Evolutionary conservation across 1,284 basidiomycete species (phyloP).

Genomic region (Marasmius oreades): DNA sequence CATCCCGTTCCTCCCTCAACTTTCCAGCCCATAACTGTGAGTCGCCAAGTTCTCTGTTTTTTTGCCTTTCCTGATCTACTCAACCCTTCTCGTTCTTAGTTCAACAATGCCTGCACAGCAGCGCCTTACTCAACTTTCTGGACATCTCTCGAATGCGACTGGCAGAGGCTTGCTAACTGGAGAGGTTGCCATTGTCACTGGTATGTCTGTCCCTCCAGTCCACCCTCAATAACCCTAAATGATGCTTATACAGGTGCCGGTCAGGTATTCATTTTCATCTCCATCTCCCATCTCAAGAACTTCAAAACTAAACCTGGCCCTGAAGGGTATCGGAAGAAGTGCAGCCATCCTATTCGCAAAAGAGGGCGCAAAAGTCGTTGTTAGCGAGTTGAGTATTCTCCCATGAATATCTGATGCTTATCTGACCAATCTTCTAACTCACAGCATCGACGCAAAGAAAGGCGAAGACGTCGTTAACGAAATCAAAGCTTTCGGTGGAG

Average conservation of each 20-base stretch:
- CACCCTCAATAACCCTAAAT: constrained; percentile 13
- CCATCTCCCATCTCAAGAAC: neutral
- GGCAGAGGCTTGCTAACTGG: constrained; percentile 66
- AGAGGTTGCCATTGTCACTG: constrained; percentile 85
- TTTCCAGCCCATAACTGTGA: too few species aligned
- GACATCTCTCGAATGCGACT: constrained; percentile 59
- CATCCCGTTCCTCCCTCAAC: too few species aligned
- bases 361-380: constrained; percentile 85
- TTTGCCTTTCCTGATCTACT: too few species aligned
- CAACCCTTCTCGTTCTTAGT: too few species aligned
- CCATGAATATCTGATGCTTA: constrained; percentile 6
- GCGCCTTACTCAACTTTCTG: constrained; percentile 68
- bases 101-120: constrained; percentile 43
- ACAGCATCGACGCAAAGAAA: constrained; percentile 65
- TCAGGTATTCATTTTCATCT: constrained; percentile 43
- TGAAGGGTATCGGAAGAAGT: constrained; percentile 72
- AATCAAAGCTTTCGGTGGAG: constrained; percentile 71
- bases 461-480: constrained; percentile 67
- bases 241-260: constrained; percentile 54
- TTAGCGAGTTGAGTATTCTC: constrained; percentile 57
- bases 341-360: constrained; percentile 77
- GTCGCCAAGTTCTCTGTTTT: too few species aligned
- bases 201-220: constrained; percentile 31
- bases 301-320: neutral
- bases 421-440: neutral